Base-by-base conservation (phyloP, 2,329 filamentous ascomycete genomes). In the Camillea tinctor region DNA sequence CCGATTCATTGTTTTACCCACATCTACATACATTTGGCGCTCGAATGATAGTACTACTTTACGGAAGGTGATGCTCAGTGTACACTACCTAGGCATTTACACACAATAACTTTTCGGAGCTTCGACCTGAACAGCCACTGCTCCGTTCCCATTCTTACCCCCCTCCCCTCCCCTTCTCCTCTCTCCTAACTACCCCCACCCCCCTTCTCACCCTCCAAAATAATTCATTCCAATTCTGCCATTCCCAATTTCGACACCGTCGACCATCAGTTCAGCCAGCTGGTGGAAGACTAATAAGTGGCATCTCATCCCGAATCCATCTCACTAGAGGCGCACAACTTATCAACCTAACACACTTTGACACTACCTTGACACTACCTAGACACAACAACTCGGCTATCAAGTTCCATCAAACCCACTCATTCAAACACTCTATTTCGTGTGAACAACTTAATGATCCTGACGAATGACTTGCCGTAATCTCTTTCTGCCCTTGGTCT, bases 121-220 rank as follows among this genome's bases (percentile, higher is more conserved):
- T 55, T 56, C 26, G 50, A 49, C 54, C 49, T 60, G 51, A 44
- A 44, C 58, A 58, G 26, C 26, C 26, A 30, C 7, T 30, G 26
- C 26, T 30, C 26, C 26, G 26, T 30, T 30, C 26, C 26, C 26
- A 30, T 30, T 30, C 26, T 30, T 30, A 30, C 26, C 26, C 26
- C 24, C 24, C 4, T 8, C 8, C 24, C 24, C 4, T 8, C 24
- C 8, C 24, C 24, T 26, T 8, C 26, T 11, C 26, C 26, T 30
- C 13, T 11, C 26, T 11, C 26, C 26, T n/a, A n/a, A n/a, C n/a
- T n/a, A n/a, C 24, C 4, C 24, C 8, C 24, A 4, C 4, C 24
- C 24, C 8, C 24, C 24, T 26, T 8, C 26, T 11, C 26, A n/a
- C 26, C 13, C 13, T 11, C 26, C 26, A 7, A 7, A 30, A 30